Base-by-base conservation (phyloP, 2,329 filamentous ascomycete species). In the Fusarium piperis region DNA sequence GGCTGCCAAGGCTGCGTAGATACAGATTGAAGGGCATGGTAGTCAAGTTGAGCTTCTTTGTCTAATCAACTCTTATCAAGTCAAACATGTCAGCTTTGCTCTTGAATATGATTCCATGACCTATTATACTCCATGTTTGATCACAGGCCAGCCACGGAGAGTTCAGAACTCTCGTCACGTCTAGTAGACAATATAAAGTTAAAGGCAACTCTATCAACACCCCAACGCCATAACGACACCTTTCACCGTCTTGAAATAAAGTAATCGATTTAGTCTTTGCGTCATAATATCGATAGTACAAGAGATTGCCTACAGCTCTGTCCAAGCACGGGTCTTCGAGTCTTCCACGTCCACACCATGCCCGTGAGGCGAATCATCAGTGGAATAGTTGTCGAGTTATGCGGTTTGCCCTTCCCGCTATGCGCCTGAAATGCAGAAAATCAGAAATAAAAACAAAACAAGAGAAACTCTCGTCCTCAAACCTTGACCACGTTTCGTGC, bases 391-490 rank as follows among this genome's bases (percentile, higher is more conserved):
- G n/a, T 44, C n/a, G 23, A 44, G 41, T 46, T 46, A 46, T 71
- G 65, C 65, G 70, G 69, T 71, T 55, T 46, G 41, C 16, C 69
- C 71, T 62, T 62, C 64, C 66, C 71, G 66, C 77, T 74, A 74
- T 79, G 70, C 77, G 78, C 78, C 78, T 70, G 64, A 73, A 77
- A 78, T 78, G 73, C 72, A 72, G 72, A 70, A 23, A 57, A 13
- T 52, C 41, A 32, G 33, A 38, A 69, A 57, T 9, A 61, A 44
- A 60, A 51, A 15, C 59, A 55, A 4, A 35, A 35, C 15, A 11
- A 30, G 44, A 26, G 20, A 48, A 48, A 16, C 44, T 30, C 44
- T 65, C 30, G 23, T 67, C 53, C 52, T 51, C 35, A 55, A 65
- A 28, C 39, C 41, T 28, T 48, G 10, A 3, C 26, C 44, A 48